Evolutionary conservation across 148 eudicot species (phyloP), one percentile per base, ranked within the genome.

Genomic region (Vaccinium darrowii): DNA sequence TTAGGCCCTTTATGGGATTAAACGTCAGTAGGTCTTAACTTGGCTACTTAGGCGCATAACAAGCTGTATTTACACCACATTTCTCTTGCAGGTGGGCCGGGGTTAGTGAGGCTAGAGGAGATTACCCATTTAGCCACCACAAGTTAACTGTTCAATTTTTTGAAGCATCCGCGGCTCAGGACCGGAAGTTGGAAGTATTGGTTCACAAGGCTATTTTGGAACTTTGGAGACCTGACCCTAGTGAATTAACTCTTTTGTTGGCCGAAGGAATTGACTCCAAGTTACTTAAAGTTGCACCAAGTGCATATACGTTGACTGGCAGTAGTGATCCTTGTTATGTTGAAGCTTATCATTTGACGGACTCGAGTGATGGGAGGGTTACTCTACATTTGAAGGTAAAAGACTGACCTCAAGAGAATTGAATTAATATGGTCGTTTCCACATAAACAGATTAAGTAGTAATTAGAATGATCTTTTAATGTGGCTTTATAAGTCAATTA

Each of bases 321-420:
- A 95, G 99, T 88, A 97, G 99, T 56, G 99, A 97, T 91, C 98
- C 98, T 83, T 97, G 98, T 87, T 97, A 95, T 87, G 94, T 94
- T 65, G 99, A 97, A 92, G 99, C 94, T 60, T 97, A 95, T 91
- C 98, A 95, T 90, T 91, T 97, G 90, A 88, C 98, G 78, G 99
- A 97, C 90, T 95, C 98, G 75, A 92, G 88, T 88, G 99, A 97
- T 90, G 99, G 98, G 82, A 92, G 95, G 89, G 91, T 97, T 86
- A 95, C 96, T 82, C 90, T 97, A 85, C 99, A 97, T 86, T 86
- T 97, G 78, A 95, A 96, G 98, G 99, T 94, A 84, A 53, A 67
- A 57, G 79, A 73, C 52, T 69, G 43, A 16, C 30, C 36, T 69
- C 18, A 1, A 69, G 74, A 69, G 8, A 69, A 69, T 69, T 69